Percentiles rank a stretch among this genome's conserved stretches.
These are phyloP conservation scores for Fagopyrum homotropicum DNA, from an alignment of 148 eudicot species.

Conservation along the genomic window DNA sequence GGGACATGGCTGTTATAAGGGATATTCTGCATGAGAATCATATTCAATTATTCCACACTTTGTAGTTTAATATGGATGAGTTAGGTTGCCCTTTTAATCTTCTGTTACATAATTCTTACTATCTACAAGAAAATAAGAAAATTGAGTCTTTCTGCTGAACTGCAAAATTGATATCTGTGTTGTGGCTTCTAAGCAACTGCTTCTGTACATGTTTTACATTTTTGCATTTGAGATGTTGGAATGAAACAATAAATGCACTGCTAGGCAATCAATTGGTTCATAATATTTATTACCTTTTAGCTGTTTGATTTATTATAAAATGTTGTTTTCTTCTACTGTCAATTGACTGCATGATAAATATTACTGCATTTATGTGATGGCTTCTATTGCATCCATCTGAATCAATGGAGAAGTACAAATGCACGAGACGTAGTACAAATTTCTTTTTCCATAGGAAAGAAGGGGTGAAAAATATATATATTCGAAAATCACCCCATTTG, in stretches of 20 bases:
- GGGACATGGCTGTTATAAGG: not conserved
- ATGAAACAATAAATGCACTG: not conserved
- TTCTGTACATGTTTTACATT: not conserved
- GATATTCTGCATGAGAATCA: not conserved
- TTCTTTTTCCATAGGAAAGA: slow-evolving; percentile 4
- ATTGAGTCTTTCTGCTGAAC: not conserved
- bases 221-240: not conserved
- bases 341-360: no score
- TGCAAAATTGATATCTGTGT: not conserved
- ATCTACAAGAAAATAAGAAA: no score
- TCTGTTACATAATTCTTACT: no score
- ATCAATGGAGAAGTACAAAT: not conserved
- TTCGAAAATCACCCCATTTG: slow-evolving; percentile 1
- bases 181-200: not conserved
- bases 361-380: no score
- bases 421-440: not conserved
- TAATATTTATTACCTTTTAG: not conserved
- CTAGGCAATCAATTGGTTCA: not conserved
- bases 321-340: no score
- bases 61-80: no score
- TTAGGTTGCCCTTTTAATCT: no score
- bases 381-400: not conserved
- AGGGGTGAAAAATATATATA: slow-evolving; percentile 7
- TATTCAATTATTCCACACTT: not conserved
- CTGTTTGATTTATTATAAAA: not conserved